Base-by-base conservation (phyloP, 1,139 yeast species). In the Debaryomyces subglobosus region DNA sequence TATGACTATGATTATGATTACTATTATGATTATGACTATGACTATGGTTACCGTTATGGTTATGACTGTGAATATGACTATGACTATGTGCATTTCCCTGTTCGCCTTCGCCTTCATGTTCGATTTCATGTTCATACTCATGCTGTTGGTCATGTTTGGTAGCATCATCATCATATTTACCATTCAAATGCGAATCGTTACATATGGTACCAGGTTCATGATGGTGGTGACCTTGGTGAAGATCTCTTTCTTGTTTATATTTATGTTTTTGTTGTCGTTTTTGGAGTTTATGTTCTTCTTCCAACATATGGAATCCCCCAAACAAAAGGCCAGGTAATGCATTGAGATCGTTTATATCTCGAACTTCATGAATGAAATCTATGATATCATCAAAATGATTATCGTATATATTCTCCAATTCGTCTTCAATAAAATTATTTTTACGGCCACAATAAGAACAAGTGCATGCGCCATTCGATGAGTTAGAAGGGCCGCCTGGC, bases 381-480 rank as follows among this genome's bases (percentile, higher is more conserved):
- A 69, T 63, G 18, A 75, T 71, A 48, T 72, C 77, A 49, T 72
- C 76, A 57, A 89, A 90, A 41, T 91, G 81, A 47, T 83, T 81
- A 58, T 87, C 78, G 49, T 72, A 74, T 16, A 71, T 66, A 50
- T 59, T 68, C 52, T 72, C 92, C 60, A 92, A 78, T 61, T 89
- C 96, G 54, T 84, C 85, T 60, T 89, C 95, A 56, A 90, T 81
- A 27, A 91, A 82, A 51, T 77, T 71, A 55, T 85, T 82, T 56
- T 88, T 84, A 46, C 90, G 79, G 1, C 95, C 96, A 68, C 98
- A 92, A 27, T 84, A 84, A 5, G 84, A 72, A 64, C 98, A 92
- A 49, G 84, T 78, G 64, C 97, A 91, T 38, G 54, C 55, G 27
- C 52, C 54, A n/a, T 52, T 41, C 39, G 45, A 32, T 27, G 40